Base-by-base conservation (phyloP, 163 green algal species). In the Scenedesmus sp. region DNA sequence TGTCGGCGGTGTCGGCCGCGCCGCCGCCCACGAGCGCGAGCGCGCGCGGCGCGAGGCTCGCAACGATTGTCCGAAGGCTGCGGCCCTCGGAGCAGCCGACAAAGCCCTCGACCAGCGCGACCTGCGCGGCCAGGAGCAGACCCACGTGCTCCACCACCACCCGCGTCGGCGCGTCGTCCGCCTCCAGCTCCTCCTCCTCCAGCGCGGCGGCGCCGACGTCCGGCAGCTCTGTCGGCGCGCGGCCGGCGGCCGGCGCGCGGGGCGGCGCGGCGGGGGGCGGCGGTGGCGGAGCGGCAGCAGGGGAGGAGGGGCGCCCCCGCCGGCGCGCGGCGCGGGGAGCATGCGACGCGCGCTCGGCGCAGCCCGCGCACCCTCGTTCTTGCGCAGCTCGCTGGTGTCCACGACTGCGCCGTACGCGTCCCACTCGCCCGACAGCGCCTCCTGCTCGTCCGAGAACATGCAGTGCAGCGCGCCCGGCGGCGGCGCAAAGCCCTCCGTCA, bases 371-470 rank as follows among this genome's bases (percentile, higher is more conserved):
- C 45, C 71, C 33, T 79, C 57, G 1, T 18, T 39, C 5, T 33
- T 44, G n/a, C 63, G 44, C 33, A 81, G 45, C 17, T 17, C 58
- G 4, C 15, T 60, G 17, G 75, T 60, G n/a, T 91, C 75, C 2
- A 96, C 56, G 18, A 81, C 54, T 1, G 80, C 84, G 0, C 92
- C 92, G 66, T 95, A 96, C 33, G 91, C 90, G 60, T 96, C 92
- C 79, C 87, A 92, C 24, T 85, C 72, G 54, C 84, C 60, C 18
- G 80, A 42, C 79, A 92, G 78, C 74, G 69, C 63, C 42, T 91
- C 88, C 60, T 94, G 88, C 54, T 96, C 89, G 66, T 91, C 89
- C 4, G 92, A 92, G 50, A 96, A 97, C 91, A 97, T 93, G 33
- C 90, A 77, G 34, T 79, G 77, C 17, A 75, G 83, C 22, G 87